phyloP scores from a whole-genome alignment of 1,139 yeast genomes.

The Taphrina flavorubra region DNA sequence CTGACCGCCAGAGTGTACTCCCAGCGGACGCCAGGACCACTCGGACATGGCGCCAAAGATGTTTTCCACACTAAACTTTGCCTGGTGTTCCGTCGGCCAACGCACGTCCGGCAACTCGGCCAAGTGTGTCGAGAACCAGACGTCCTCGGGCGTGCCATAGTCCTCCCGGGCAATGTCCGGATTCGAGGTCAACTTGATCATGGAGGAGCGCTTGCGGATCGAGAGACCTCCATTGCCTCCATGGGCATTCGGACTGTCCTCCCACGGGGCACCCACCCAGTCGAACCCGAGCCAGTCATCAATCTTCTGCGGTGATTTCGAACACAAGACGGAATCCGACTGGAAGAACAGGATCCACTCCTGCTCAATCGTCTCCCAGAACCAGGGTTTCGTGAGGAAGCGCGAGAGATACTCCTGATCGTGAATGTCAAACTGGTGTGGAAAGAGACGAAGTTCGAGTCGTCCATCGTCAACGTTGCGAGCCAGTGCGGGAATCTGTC shows the following conservation, averaged over 20 bases:
- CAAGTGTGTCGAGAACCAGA: constrained; percentile 32
- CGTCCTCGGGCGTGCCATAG: constrained; percentile 31
- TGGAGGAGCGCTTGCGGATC: constrained; percentile 24
- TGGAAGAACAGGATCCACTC: constrained; percentile 38
- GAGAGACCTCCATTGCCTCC: constrained; percentile 38
- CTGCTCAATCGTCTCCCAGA: constrained; percentile 21
- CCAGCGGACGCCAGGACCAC: constrained; percentile 37
- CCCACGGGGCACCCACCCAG: constrained; percentile 41
- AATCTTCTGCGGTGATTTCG: constrained; percentile 33
- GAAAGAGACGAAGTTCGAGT: constrained; percentile 30
- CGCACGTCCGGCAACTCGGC: constrained; percentile 18
- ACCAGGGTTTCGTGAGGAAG: constrained; percentile 36
- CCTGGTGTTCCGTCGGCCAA: constrained; percentile 39
- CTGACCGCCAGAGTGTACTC: constrained; percentile 31
- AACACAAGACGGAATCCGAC: constrained; percentile 36
- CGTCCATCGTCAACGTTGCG: constrained; percentile 23
- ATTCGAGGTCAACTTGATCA: constrained; percentile 32
- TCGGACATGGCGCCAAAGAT: constrained; percentile 33
- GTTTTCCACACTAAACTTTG: constrained; percentile 36
- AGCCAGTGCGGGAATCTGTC: constrained; percentile 27
- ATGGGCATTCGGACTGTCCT: constrained; percentile 32
- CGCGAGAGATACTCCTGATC: constrained; percentile 37
- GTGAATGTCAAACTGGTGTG: constrained; percentile 32
- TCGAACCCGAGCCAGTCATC: constrained; percentile 36
- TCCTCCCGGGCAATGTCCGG: constrained; percentile 34